A percentile compares a stretch with the other conserved stretches of the same genome.
Conservation (phyloP, 2,329 filamentous ascomycete genomes). For the Cercospora nicotianae region DNA sequence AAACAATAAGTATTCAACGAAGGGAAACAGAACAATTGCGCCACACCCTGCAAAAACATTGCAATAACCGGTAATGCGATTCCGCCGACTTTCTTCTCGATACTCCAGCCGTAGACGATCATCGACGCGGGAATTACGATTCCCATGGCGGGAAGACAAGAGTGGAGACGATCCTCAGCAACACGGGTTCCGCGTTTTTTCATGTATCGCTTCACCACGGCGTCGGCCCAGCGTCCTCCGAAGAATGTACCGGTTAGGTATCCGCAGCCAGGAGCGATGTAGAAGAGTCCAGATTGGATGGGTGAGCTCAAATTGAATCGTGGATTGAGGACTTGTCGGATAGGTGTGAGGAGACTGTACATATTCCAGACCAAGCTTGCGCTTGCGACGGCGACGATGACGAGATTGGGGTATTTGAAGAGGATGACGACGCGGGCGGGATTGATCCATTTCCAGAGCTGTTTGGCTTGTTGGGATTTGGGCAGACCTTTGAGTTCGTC, state of each 20-base stretch:
- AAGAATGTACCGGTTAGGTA: constrained; percentile 69
- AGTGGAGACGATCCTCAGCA: constrained; percentile 67
- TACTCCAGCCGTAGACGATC: constrained; percentile 67
- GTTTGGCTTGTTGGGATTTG: constrained; percentile 48
- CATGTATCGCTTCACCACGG: constrained; percentile 65
- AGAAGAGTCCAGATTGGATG: constrained; percentile 69
- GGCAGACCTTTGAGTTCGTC: constrained; percentile 61
- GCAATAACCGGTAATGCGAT: constrained; percentile 66
- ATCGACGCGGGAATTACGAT: constrained; percentile 61
- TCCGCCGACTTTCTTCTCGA: constrained; percentile 57
- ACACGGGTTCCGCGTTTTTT: constrained; percentile 60
- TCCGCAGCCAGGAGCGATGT: constrained; percentile 69
- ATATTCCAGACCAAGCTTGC: constrained; percentile 73
- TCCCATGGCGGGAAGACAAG: constrained; percentile 57
- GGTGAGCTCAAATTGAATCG: constrained; percentile 68
- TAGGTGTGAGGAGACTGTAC: constrained; percentile 55
- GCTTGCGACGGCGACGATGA: constrained; percentile 61
- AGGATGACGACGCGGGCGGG: constrained; percentile 64
- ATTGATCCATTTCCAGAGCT: constrained; percentile 64
- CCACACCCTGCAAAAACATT: constrained; percentile 73
- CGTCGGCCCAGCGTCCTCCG: constrained; percentile 71
- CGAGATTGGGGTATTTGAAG: constrained; percentile 68
- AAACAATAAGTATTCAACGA: constrained; percentile 77
- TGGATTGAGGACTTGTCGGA: constrained; percentile 72
- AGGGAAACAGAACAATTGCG: constrained; percentile 74